phyloP scores from a whole-genome alignment of 352 stramenopile genomes.

The Phytophthora macrochlamydospora region DNA sequence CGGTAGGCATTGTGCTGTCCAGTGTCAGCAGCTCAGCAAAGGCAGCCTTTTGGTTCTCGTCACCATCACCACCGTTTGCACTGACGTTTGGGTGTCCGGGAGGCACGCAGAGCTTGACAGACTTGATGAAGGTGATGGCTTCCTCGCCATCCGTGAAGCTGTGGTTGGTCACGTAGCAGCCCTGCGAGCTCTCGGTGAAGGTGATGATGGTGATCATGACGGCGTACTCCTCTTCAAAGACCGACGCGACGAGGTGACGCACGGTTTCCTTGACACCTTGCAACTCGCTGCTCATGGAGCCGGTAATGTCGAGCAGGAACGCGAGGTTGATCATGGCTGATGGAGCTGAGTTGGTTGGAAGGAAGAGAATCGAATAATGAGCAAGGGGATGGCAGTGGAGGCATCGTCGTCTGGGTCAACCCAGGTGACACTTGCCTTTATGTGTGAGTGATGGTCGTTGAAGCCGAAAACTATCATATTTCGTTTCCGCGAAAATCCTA shows the following conservation, averaged over 20 bases:
- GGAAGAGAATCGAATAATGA: conserved; percentile 28
- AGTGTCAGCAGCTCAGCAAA: conserved; percentile 56
- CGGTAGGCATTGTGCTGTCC: conserved; percentile 54
- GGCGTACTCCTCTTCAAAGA: conserved; percentile 55
- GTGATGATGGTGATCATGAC: conserved; percentile 79
- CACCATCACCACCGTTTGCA: conserved; percentile 60
- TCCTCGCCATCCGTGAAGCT: conserved; percentile 61
- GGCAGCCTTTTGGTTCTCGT: conserved; percentile 75
- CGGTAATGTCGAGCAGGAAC: conserved; percentile 79
- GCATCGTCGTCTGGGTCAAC: too few species aligned
- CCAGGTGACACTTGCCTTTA: background rate
- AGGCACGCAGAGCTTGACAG: conserved; percentile 49
- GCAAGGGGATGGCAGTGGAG: background rate
- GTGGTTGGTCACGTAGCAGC: conserved; percentile 67
- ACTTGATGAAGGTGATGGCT: conserved; percentile 46
- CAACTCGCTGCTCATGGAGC: conserved; percentile 67
- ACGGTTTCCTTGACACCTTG: conserved; percentile 64
- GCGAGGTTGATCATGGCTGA: conserved; percentile 65
- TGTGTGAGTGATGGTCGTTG: background rate
- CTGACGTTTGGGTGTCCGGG: conserved; percentile 35
- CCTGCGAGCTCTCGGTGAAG: conserved; percentile 56
- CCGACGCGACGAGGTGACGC: conserved; percentile 49
- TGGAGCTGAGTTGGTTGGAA: too few species aligned
- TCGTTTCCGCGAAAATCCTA: too few species aligned
- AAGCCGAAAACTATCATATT: background rate